Conservation (phyloP, 2,329 filamentous ascomycete genomes). For the Aspergillus sp. region DNA sequence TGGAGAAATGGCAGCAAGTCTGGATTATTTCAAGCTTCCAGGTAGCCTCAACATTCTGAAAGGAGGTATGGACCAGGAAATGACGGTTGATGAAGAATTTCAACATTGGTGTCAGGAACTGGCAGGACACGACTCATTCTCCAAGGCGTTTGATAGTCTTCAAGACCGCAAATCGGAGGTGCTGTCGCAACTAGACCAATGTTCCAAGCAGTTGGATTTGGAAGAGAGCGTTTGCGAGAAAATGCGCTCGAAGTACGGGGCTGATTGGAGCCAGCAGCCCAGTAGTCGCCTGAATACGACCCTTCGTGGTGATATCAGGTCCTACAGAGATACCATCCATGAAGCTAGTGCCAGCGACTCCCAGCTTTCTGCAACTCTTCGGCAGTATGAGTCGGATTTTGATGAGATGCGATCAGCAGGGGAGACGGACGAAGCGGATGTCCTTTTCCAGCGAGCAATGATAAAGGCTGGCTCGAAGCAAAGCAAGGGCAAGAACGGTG, state of each 20-base stretch:
- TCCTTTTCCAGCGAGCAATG: slow-evolving; percentile 84
- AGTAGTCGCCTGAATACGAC: slow-evolving; percentile 88
- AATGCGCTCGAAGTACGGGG: slow-evolving; percentile 96
- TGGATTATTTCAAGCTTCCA: slow-evolving; percentile 90
- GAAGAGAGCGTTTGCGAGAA: slow-evolving; percentile 98
- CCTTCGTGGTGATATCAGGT: slow-evolving; percentile 79
- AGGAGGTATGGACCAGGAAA: slow-evolving; percentile 86
- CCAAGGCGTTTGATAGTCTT: slow-evolving; percentile 74
- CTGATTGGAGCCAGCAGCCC: slow-evolving; percentile 95
- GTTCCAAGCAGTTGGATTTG: slow-evolving; percentile 87
- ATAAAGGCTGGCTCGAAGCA: slow-evolving; percentile 67
- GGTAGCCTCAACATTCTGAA: slow-evolving; percentile 88
- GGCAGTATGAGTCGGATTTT: slow-evolving; percentile 84
- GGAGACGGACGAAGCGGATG: slow-evolving; percentile 81
- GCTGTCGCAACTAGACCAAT: slow-evolving; percentile 69
- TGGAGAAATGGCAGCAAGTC: slow-evolving; percentile 89
- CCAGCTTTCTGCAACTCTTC: slow-evolving; percentile 77
- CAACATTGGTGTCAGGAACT: slow-evolving; percentile 92
- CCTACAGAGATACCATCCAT: slow-evolving; percentile 84
- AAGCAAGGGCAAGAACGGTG: slow-evolving; percentile 60
- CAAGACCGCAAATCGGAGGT: slow-evolving; percentile 76
- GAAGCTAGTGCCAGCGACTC: slow-evolving; percentile 85
- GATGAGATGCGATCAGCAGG: slow-evolving; percentile 92
- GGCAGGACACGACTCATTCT: slow-evolving; percentile 78
- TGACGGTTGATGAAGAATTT: slow-evolving; percentile 87